Evolutionary conservation across 1,284 basidiomycete genomes (phyloP), one percentile per base, ranked within the genome.

Genomic region (Malassezia furfur): DNA sequence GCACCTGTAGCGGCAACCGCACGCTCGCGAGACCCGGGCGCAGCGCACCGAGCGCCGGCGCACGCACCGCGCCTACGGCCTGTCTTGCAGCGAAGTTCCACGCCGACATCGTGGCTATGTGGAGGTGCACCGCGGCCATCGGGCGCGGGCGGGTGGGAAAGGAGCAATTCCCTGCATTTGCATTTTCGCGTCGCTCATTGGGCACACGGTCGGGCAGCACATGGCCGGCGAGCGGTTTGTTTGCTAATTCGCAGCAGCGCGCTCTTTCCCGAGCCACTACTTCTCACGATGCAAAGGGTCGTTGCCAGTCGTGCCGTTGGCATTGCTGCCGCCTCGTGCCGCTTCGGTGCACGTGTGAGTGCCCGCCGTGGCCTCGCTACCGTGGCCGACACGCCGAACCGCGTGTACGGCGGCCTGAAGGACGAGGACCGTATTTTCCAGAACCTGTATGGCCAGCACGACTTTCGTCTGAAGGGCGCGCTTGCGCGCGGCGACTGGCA

Each of bases 401-500:
- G 67, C 43, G 56, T 58, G n/a, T 50, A 67, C 54, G 72, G 72
- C 37, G 69, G 69, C 34, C 68, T 74, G 19, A 60, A 62, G 19
- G 72, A 74, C 62, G 68, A 74, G 66, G 72, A 74, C 63, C 68
- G 72, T 45, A 74, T 74, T 61, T 74, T 74, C 65, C 67, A 70
- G 52, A 74, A 74, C 58, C 66, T 69, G 48, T 74, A 74, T 61
- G 66, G 69, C 61, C 60, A 70, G 31, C 72, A 74, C 51, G 72
- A 74, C 52, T 68, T 67, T 57, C 60, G 65, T 28, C 64, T 74
- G 53, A 73, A 73, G 61, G 72, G 72, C 43, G 72, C 72, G 46
- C 61, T 49, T 38, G 60, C 59, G 53, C 43, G 60, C 51, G 93
- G 93, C 41, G 91, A 96, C 79, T 98, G 93, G 94, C 91, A 96